Evolutionary conservation across 257 asterid species (phyloP).

Genomic region (Salvia splendens): DNA sequence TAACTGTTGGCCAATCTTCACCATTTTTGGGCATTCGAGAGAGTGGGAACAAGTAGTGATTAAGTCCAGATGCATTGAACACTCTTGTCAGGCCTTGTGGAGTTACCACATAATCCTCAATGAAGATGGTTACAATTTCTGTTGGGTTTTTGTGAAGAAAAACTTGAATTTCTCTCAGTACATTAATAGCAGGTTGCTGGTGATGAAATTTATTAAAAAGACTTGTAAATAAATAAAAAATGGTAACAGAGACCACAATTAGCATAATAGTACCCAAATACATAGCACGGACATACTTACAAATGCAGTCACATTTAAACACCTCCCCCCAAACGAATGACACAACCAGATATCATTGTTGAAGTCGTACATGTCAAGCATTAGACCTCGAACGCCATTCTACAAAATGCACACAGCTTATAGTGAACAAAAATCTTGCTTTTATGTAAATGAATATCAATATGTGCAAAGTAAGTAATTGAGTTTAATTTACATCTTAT

Average conservation of each 20-base stretch:
- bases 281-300: constrained; percentile 47
- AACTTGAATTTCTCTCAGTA: constrained; percentile 63
- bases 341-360: constrained; percentile 78
- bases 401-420: constrained; percentile 33
- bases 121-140: constrained; percentile 73
- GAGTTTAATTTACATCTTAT: not conserved
- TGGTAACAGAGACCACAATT: not conserved
- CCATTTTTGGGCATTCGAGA: constrained; percentile 77
- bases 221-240: not conserved
- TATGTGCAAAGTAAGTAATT: constrained; percentile 11
- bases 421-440: constrained; percentile 5
- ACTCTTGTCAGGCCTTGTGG: constrained; percentile 65
- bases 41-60: constrained; percentile 65
- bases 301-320: constrained; percentile 72
- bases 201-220: not conserved
- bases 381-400: constrained; percentile 95
- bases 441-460: not conserved
- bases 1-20: constrained; percentile 84
- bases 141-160: constrained; percentile 59
- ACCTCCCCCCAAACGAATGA: constrained; percentile 67
- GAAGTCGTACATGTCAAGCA: constrained; percentile 94
- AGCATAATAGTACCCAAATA: not conserved
- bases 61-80: constrained; percentile 75
- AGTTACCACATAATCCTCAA: constrained; percentile 80
- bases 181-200: constrained; percentile 85